These are phyloP conservation scores for Poa pratensis DNA, from an alignment of 176 grass and related monocot genomes.

Conservation along the genomic window DNA sequence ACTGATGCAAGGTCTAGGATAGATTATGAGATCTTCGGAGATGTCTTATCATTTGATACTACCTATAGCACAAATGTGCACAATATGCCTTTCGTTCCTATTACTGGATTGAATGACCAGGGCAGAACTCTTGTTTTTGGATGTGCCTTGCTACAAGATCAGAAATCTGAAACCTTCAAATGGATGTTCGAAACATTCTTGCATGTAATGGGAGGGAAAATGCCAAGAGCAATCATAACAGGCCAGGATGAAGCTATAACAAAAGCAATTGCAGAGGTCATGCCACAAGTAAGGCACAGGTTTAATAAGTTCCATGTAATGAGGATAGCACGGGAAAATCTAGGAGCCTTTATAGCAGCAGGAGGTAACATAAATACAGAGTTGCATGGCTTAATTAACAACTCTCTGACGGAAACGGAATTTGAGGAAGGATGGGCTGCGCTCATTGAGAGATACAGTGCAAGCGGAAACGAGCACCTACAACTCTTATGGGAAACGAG, in stretches of 20 bases:
- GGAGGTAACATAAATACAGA: neutral
- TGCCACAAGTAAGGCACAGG: constrained; percentile 22
- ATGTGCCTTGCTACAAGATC: constrained; percentile 23
- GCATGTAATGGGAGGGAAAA: constrained; percentile 33
- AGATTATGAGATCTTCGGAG: constrained; percentile 34
- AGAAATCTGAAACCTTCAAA: constrained; percentile 22
- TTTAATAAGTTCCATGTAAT: constrained; percentile 27
- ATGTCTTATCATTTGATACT: constrained; percentile 41
- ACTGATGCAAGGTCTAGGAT: constrained; percentile 16
- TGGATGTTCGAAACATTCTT: constrained; percentile 46
- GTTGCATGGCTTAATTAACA: neutral
- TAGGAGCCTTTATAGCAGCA: neutral
- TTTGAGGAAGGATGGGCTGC: constrained; percentile 33
- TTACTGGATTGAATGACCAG: constrained; percentile 39
- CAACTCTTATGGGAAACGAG: constrained; percentile 34
- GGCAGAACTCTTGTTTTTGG: constrained; percentile 25
- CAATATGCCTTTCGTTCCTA: constrained; percentile 33
- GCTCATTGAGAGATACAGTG: constrained; percentile 27
- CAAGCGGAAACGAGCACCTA: constrained; percentile 22
- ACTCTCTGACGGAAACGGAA: constrained; percentile 13
- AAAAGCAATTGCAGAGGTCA: constrained; percentile 30
- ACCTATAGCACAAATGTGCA: constrained; percentile 30
- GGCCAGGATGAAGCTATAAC: constrained; percentile 38
- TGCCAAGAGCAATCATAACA: constrained; percentile 34
- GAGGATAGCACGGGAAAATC: constrained; percentile 24